Percentiles rank a stretch among this genome's conserved stretches.
phyloP scores from a whole-genome alignment of 805 yeast species.

The Diddensiella santjacobensis region DNA sequence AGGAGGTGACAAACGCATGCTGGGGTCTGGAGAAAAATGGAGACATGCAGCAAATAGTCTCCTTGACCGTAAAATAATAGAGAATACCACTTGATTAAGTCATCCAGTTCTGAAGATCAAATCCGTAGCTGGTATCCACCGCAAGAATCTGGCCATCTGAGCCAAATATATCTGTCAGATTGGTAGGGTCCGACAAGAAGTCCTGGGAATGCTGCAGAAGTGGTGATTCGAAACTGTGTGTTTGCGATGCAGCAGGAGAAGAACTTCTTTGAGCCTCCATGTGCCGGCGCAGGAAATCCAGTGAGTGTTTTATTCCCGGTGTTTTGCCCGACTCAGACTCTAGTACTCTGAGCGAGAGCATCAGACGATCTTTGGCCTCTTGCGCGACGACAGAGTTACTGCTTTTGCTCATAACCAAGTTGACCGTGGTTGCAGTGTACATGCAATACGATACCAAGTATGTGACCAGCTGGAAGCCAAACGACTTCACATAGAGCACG shows the following conservation, averaged over 20 bases:
- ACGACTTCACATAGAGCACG: slow-evolving; percentile 3
- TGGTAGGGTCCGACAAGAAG: background rate
- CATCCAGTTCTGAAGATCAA: slow-evolving; percentile 8
- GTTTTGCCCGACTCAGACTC: slow-evolving; percentile 8
- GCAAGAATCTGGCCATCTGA: background rate
- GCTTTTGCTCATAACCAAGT: slow-evolving; percentile 4
- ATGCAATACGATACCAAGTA: slow-evolving; percentile 6
- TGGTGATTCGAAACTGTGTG: background rate
- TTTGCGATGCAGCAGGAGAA: background rate
- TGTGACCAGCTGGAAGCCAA: slow-evolving; percentile 7
- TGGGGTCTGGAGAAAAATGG: slow-evolving; percentile 1
- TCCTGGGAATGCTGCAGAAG: background rate
- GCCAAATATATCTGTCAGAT: slow-evolving; percentile 1
- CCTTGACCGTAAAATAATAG: slow-evolving; percentile 2
- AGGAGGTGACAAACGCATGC: slow-evolving; percentile 6
- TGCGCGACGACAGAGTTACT: background rate
- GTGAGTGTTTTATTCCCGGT: slow-evolving; percentile 8
- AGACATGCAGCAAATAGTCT: background rate
- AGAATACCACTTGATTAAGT: background rate
- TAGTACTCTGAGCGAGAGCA: slow-evolving; percentile 5
- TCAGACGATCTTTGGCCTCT: slow-evolving; percentile 6
- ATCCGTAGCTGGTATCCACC: slow-evolving; percentile 8
- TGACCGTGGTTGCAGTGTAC: slow-evolving; percentile 8
- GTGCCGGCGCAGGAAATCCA: slow-evolving; percentile 1
- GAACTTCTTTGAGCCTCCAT: background rate